Evolutionary conservation across 805 yeast genomes (phyloP), one percentile per base, ranked within the genome.

Genomic region (Saccharomycopsis sp.): DNA sequence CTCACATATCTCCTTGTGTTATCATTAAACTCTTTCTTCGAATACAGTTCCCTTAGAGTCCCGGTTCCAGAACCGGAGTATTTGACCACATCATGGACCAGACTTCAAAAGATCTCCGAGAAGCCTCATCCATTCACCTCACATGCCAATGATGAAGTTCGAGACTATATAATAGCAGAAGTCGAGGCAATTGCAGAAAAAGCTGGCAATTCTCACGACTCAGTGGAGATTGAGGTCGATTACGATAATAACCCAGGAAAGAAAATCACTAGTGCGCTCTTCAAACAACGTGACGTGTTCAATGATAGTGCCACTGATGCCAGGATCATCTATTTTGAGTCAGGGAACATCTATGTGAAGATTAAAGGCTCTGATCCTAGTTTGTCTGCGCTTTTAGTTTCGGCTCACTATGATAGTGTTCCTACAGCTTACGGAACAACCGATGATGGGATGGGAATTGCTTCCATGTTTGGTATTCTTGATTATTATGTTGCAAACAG

Each of bases 381-480:
- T 0, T 71, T 87, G 54, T 86, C 87, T 0, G 96, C 91, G 0
- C 70, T 91, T 2, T 71, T 91, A 49, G 68, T 92, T 2, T 86
- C 94, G 64, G 91, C 97, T 3, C 97, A 92, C 72, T 92, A 75
- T 66, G 97, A 91, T 72, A 83, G 93, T 5, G 97, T 91, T 5
- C 96, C 97, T 20, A 82, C 96, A 1, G 84, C 90, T 2, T 83
- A 75, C 65, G 97, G 97, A 34, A 83, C 94, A 1, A 92, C 97
- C 1, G 97, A 92, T 69, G 97, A 90, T 67, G 97, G 97, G 1
- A 84, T 85, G 74, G 97, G 97, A 7, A 77, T 89, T 60, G 96
- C 91, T 1, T 79, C 94, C 8, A 74, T 91, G 77, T 72, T 91
- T 53, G 96, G 91, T 1, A 73, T 88, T 2, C 72, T 91, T 59